Evolutionary conservation across 1,139 yeast species (phyloP).

Genomic region (Scheffersomyces titani): DNA sequence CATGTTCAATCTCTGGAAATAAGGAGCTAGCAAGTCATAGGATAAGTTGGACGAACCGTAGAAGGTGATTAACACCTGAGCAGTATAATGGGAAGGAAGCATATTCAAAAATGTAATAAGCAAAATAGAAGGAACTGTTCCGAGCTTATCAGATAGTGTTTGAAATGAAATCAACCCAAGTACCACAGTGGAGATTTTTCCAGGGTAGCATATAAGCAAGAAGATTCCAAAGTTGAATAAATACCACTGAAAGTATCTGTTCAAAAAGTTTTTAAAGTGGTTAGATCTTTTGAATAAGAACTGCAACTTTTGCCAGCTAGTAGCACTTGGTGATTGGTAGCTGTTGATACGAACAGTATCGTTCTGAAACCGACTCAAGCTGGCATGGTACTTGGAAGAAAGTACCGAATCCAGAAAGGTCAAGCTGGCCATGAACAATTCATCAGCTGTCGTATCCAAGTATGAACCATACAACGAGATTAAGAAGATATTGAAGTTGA

Average conservation of each 20-base stretch:
- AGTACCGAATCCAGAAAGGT: conserved; percentile 41
- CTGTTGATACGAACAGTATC: neutral
- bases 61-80: conserved; percentile 41
- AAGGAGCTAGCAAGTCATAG: conserved; percentile 52
- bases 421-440: conserved; percentile 40
- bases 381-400: conserved; percentile 16
- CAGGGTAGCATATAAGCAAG: conserved; percentile 23
- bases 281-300: conserved; percentile 13
- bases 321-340: neutral
- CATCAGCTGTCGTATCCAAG: conserved; percentile 39
- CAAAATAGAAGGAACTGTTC: conserved; percentile 44
- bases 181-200: conserved; percentile 37
- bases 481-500: conserved; percentile 45
- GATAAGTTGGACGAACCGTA: conserved; percentile 49
- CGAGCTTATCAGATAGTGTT: conserved; percentile 46
- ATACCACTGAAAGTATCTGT: conserved; percentile 11
- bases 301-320: conserved; percentile 5
- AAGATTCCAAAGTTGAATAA: conserved; percentile 12
- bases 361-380: conserved; percentile 13
- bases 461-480: conserved; percentile 35
- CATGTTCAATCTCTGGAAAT: conserved; percentile 51
- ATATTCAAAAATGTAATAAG: conserved; percentile 31
- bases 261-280: conserved; percentile 12
- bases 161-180: conserved; percentile 46
- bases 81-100: conserved; percentile 33